Evolutionary conservation across 768 basidiomycete genomes (phyloP).

Genomic region (Boletales sp.): DNA sequence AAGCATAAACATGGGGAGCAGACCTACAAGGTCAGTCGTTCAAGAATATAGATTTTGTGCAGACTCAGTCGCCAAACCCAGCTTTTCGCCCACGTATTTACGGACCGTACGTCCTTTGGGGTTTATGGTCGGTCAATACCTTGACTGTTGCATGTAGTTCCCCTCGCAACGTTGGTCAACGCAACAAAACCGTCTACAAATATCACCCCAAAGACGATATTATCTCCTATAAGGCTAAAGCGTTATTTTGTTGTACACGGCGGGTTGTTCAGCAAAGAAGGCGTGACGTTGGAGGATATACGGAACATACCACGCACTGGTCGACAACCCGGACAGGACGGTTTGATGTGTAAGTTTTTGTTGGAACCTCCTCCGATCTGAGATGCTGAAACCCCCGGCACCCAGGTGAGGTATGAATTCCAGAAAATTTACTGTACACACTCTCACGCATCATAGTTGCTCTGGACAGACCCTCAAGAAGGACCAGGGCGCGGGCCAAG

Average conservation of each 20-base stretch:
- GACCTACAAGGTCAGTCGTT: slow-evolving; percentile 70
- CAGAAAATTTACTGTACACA: background rate
- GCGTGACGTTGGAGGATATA: slow-evolving; percentile 91
- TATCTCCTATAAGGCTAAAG: slow-evolving; percentile 78
- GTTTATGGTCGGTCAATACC: background rate
- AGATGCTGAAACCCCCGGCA: slow-evolving; percentile 7
- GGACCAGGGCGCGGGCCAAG: slow-evolving; percentile 87
- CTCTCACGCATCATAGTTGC: slow-evolving; percentile 45
- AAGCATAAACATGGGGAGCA: slow-evolving; percentile 97
- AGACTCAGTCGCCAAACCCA: slow-evolving; percentile 27
- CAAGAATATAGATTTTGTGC: background rate
- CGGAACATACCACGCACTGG: slow-evolving; percentile 84
- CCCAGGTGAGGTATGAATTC: slow-evolving; percentile 56
- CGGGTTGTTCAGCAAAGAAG: slow-evolving; percentile 93
- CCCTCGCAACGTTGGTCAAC: slow-evolving; percentile 80
- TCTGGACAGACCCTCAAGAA: slow-evolving; percentile 97
- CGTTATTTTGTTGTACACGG: slow-evolving; percentile 96
- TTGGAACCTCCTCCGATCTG: slow-evolving; percentile 1
- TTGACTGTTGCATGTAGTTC: slow-evolving; percentile 52
- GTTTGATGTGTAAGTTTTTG: slow-evolving; percentile 78
- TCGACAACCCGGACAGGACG: slow-evolving; percentile 89
- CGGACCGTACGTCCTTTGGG: slow-evolving; percentile 54
- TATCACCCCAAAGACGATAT: slow-evolving; percentile 49
- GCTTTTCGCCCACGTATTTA: slow-evolving; percentile 94
- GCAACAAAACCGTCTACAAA: slow-evolving; percentile 57